A percentile compares a stretch with the other conserved stretches of the same genome.
Evolutionary conservation across 768 basidiomycete genomes (phyloP).

Genomic region (Suillus discolor): DNA sequence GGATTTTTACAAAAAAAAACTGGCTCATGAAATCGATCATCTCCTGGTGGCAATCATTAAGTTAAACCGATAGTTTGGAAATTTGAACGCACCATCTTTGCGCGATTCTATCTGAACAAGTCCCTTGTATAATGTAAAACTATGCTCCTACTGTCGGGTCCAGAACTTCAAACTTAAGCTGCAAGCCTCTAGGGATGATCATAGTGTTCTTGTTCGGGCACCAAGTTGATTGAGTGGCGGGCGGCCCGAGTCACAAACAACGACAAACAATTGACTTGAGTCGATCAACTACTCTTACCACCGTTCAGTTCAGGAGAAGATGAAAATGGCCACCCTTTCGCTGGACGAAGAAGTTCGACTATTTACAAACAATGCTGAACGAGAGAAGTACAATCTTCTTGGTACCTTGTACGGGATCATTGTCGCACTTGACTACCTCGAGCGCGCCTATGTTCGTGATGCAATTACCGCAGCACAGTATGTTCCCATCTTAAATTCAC

Average conservation of each 20-base stretch:
- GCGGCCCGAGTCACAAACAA: not conserved
- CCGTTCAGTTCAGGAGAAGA: not conserved
- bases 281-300: not conserved
- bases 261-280: not conserved
- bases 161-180: not conserved
- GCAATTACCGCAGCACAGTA: conserved; percentile 89
- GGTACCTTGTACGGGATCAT: conserved; percentile 93
- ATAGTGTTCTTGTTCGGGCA: not conserved
- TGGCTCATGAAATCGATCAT: too few species aligned
- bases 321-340: conserved; percentile 46
- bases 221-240: too few species aligned
- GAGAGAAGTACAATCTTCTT: conserved; percentile 85
- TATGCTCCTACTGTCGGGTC: not conserved
- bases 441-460: conserved; percentile 94
- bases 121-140: not conserved
- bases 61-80: not conserved
- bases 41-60: too few species aligned
- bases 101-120: not conserved
- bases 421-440: conserved; percentile 90
- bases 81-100: not conserved
- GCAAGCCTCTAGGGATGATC: not conserved
- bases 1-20: too few species aligned
- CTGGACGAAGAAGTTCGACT: conserved; percentile 93
- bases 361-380: conserved; percentile 83
- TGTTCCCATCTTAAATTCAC: conserved; percentile 34